Base-by-base conservation (phyloP, 106 monocot species). In the Dactylorhiza incarnata region DNA sequence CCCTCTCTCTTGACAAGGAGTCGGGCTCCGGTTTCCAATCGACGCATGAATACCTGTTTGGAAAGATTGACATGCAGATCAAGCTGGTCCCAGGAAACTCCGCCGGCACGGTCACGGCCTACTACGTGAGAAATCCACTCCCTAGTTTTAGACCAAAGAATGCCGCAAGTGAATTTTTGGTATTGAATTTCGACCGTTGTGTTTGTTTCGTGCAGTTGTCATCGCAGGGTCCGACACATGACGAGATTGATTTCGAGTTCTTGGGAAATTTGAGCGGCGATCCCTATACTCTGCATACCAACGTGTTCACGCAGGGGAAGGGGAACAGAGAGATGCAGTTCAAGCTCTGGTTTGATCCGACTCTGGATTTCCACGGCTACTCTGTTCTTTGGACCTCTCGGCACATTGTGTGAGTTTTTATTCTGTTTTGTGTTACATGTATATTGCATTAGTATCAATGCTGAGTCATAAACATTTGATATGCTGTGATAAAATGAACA, bases 191-290 rank as follows among this genome's bases (percentile, higher is more conserved):
- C 58, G 1, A n/a, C 50, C 15, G 10, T 49, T 9, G 29, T 58
- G 58, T 20, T 22, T n/a, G 13, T 51, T 1, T 58, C 48, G 29
- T 67, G 46, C 68, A 68, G 75, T 12, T 58, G 2, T 79, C 78
- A 25, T 79, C 78, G 5, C 62, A 79, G 48, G 78, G 78, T 14
- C 59, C 73, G 1, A 61, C 16, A 6, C 78, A 79, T 4, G 89
- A 89, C 17, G 89, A 89, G 59, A 72, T 89, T 12, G 89, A 89
- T 65, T 86, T 89, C 25, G 86, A 89, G 80, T 89, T 89, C 80
- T 49, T 89, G 12, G 86, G 89, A 24, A 89, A 89, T 55, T 23
- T 76, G 9, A 77, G 72, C 22, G 86, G 89, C 6, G 77, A 86
- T 16, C 86, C 89, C 9, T 84, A 89, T 54, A 89, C 86, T 26